Evolutionary conservation across 345 rosid species (phyloP).

Genomic region (Lumnitzera racemosa): DNA sequence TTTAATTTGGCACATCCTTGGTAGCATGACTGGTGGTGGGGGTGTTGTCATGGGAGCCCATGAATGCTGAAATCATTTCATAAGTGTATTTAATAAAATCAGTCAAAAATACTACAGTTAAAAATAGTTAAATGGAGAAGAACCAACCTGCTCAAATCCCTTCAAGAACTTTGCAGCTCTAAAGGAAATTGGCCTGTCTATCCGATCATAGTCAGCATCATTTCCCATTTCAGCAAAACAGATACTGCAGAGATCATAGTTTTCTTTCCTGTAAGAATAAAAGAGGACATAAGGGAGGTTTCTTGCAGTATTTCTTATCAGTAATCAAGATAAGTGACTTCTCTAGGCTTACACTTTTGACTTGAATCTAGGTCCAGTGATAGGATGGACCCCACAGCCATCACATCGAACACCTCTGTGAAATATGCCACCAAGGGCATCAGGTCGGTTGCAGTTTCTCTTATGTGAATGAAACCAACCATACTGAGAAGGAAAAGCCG

Average conservation of each 20-base stretch:
- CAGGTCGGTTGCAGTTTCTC: slow-evolving; percentile 19
- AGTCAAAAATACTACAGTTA: too few species aligned
- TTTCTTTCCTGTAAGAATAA: slow-evolving; percentile 44
- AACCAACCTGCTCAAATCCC: slow-evolving; percentile 28
- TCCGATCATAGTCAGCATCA: slow-evolving; percentile 53
- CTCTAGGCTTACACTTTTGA: slow-evolving; percentile 72
- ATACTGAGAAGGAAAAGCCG: slow-evolving; percentile 1
- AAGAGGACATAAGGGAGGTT: background rate
- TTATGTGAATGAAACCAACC: slow-evolving; percentile 13
- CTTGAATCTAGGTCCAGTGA: slow-evolving; percentile 79
- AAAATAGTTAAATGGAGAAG: too few species aligned
- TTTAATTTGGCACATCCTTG: slow-evolving; percentile 23
- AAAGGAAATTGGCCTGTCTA: slow-evolving; percentile 50
- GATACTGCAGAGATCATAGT: slow-evolving; percentile 87
- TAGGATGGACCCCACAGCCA: slow-evolving; percentile 86
- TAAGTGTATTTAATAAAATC: background rate
- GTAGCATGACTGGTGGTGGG: background rate
- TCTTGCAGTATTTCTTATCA: background rate
- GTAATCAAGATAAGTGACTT: slow-evolving; percentile 1
- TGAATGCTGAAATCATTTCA: slow-evolving; percentile 14
- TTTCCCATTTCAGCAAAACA: slow-evolving; percentile 72
- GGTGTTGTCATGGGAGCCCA: slow-evolving; percentile 24
- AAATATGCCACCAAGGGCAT: slow-evolving; percentile 37
- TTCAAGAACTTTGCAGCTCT: slow-evolving; percentile 23
- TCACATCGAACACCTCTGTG: slow-evolving; percentile 88